Conservation (phyloP, 1,284 basidiomycete species). For the Cystobasidiaceae sp. region DNA sequence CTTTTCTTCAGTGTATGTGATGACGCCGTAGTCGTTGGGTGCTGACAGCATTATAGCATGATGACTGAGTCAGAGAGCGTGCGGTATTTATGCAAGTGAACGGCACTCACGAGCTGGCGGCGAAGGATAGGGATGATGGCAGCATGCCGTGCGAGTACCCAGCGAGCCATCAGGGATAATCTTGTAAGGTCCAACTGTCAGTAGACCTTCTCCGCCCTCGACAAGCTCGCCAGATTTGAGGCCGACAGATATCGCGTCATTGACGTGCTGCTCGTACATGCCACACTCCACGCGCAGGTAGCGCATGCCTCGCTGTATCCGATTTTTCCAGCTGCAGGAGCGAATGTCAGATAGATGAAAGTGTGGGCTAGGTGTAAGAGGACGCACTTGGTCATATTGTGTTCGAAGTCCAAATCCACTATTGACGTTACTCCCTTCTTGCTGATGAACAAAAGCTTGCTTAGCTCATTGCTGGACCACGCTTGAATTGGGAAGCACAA, state of each 20-base stretch:
- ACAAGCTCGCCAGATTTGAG: slow-evolving; percentile 41
- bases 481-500: not conserved
- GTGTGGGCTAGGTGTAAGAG: no score
- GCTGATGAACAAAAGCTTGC: slow-evolving; percentile 6
- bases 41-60: slow-evolving; percentile 13
- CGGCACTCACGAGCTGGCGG: slow-evolving; percentile 27
- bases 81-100: no score
- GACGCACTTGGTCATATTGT: slow-evolving; percentile 41
- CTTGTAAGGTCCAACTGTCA: slow-evolving; percentile 45
- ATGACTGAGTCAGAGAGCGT: not conserved
- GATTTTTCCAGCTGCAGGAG: slow-evolving; percentile 8
- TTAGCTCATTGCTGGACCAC: no score
- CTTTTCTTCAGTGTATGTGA: slow-evolving; percentile 35
- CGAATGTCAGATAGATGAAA: not conserved
- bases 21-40: slow-evolving; percentile 38
- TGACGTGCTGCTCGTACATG: slow-evolving; percentile 44
- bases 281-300: slow-evolving; percentile 43
- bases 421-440: slow-evolving; percentile 44
- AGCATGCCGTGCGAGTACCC: slow-evolving; percentile 43
- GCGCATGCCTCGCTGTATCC: slow-evolving; percentile 39
- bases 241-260: slow-evolving; percentile 39
- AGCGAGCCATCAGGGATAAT: slow-evolving; percentile 41
- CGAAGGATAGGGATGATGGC: slow-evolving; percentile 44
- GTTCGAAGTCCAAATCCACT: slow-evolving; percentile 46
- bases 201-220: slow-evolving; percentile 38